Base-by-base conservation (phyloP, 1,284 basidiomycete species). In the Phaffia rhodozyma region DNA sequence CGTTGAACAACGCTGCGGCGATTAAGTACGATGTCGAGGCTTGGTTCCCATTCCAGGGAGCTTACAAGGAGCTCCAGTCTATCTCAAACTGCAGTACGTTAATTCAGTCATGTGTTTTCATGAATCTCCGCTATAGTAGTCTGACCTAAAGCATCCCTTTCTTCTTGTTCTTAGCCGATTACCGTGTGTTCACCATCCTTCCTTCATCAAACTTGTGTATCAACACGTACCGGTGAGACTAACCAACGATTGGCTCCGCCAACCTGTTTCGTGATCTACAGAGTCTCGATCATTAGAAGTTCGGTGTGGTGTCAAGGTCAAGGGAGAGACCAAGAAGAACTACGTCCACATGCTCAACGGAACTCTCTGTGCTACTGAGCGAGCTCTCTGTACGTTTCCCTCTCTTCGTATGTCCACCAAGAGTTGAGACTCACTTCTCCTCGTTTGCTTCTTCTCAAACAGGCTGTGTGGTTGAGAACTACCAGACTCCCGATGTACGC, bases 291-390 rank as follows among this genome's bases (percentile, higher is more conserved):
- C 87, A 67, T 81, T 97, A 61, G 91, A 96, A 73, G 86, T 97
- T 50, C 82, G 89, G 56, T 91, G 90, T 71, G 92, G 92, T 38
- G 79, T 91, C 74, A 93, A 92, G 76, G 81, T 82, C 66, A 87
- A 89, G 72, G 89, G 89, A 49, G 89, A 91, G 71, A 79, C 86
- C 54, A 86, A 90, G 68, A 91, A 93, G 72, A 79, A 89, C 18
- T 97, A 94, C 75, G 91, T 93, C 2, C 92, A 97, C 79, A 97
- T 97, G 91, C 78, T 96, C 72, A 97, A 96, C 76, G 94, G 96
- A 57, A 99, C 96, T 0, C 82, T 99, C 43, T 97, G 92, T 70
- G 94, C 96, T 1, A 97, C 94, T 0, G 91, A 96, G 77, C 86
- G 94, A 53, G 91, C 94, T 1, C 79, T 98, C 32, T 97, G 94